Evolutionary conservation across 2,329 filamentous ascomycete genomes (phyloP).

Genomic region (Lachnellula subtilissima): DNA sequence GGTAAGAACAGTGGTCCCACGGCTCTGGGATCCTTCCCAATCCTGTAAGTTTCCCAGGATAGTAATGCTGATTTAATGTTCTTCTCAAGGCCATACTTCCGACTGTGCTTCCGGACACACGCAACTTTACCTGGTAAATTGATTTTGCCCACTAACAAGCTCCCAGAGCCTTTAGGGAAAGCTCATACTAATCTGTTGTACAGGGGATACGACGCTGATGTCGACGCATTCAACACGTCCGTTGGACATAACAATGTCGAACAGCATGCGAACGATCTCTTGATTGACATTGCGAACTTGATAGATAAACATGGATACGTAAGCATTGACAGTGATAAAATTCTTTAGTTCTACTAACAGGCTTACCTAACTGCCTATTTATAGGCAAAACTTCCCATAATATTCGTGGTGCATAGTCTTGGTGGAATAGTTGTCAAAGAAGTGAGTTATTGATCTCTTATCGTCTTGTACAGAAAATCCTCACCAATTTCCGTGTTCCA

Average conservation of each 20-base stretch:
- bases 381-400: neutral
- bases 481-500: no score
- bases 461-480: no score
- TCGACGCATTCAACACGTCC: neutral
- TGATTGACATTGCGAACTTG: neutral
- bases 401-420: constrained; percentile 6
- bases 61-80: no score
- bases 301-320: neutral
- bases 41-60: no score
- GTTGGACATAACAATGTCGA: neutral
- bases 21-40: no score
- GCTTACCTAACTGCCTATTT: neutral
- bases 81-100: no score
- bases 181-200: neutral
- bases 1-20: no score
- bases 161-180: neutral
- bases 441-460: neutral
- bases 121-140: neutral
- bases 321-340: no score
- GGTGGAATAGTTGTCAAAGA: constrained; percentile 7
- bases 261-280: neutral
- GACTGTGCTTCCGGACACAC: no score
- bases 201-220: constrained; percentile 5
- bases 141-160: neutral
- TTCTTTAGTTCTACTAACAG: no score